Conservation (phyloP, 495 filamentous ascomycete species). For the Neurospora sp. region DNA sequence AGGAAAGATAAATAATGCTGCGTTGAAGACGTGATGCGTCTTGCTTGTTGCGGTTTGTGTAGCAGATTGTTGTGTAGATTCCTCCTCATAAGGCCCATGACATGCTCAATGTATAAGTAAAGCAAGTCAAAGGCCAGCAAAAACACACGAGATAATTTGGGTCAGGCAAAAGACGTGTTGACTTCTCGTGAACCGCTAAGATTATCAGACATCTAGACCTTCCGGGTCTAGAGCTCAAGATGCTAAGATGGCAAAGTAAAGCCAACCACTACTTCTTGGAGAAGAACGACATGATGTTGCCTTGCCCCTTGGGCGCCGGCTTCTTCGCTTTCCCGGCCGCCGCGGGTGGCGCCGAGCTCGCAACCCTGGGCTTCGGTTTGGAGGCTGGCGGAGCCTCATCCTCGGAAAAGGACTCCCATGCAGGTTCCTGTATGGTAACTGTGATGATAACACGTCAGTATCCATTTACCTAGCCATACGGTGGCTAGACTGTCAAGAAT, state of each 20-base stretch:
- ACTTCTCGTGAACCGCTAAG: not conserved
- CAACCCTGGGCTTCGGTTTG: slow-evolving; percentile 46
- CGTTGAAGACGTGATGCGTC: not conserved
- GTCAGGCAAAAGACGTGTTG: not conserved
- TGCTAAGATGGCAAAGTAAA: not conserved
- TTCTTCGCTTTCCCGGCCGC: slow-evolving; percentile 45
- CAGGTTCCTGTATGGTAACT: slow-evolving; percentile 83
- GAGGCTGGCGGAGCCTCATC: slow-evolving; percentile 53
- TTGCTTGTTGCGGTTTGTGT: not conserved
- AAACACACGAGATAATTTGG: not conserved
- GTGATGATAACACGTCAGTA: slow-evolving; percentile 7
- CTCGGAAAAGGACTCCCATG: slow-evolving; percentile 94
- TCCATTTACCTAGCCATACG: not conserved
- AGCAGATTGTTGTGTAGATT: not conserved
- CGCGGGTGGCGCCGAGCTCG: slow-evolving; percentile 13
- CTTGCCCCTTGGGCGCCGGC: slow-evolving; percentile 52
- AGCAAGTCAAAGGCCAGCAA: not conserved
- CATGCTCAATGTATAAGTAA: not conserved
- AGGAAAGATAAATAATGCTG: not conserved
- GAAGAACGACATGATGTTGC: slow-evolving; percentile 93
- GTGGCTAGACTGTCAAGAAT: not conserved
- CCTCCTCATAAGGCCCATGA: not conserved
- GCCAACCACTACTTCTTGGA: slow-evolving; percentile 51
- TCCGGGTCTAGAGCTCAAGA: not conserved
- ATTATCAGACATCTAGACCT: not conserved